Percentiles rank a stretch among this genome's conserved stretches.
Conservation (phyloP, 768 basidiomycete genomes). For the Lepiota venenata region DNA sequence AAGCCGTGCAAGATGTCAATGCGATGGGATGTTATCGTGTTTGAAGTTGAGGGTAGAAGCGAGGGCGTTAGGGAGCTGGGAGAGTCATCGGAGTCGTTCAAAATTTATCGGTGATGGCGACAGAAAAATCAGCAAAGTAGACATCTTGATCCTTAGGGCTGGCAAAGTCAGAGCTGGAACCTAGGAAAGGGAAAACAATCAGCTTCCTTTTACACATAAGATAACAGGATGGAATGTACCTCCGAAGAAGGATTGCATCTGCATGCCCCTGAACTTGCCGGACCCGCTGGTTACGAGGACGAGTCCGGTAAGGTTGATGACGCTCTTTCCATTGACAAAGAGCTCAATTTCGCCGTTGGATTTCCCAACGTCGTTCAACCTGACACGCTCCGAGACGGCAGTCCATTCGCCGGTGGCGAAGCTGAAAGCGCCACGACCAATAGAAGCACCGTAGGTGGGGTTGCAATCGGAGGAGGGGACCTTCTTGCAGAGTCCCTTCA, state of each 20-base stretch:
- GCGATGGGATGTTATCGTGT: background rate
- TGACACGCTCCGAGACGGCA: slow-evolving; percentile 65
- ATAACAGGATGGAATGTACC: slow-evolving; percentile 28
- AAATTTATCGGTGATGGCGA: slow-evolving; percentile 51
- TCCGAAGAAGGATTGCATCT: slow-evolving; percentile 81
- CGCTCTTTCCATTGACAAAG: slow-evolving; percentile 61
- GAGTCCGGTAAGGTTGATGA: slow-evolving; percentile 54
- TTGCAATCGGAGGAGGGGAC: slow-evolving; percentile 52
- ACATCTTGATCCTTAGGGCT: slow-evolving; percentile 58
- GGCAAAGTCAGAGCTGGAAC: slow-evolving; percentile 29
- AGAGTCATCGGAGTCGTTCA: slow-evolving; percentile 20
- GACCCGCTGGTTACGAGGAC: slow-evolving; percentile 45
- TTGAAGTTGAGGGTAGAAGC: too few species aligned
- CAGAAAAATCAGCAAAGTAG: slow-evolving; percentile 70
- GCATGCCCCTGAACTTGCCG: slow-evolving; percentile 61
- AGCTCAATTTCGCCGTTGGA: slow-evolving; percentile 73
- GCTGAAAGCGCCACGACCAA: slow-evolving; percentile 66
- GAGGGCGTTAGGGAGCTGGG: background rate
- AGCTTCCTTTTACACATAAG: background rate
- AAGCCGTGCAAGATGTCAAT: background rate
- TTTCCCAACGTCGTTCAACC: slow-evolving; percentile 68
- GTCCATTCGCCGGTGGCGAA: slow-evolving; percentile 67
- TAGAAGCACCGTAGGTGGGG: slow-evolving; percentile 59
- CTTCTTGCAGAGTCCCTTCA: slow-evolving; percentile 44
- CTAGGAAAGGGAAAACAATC: slow-evolving; percentile 11